Conservation (phyloP, 768 basidiomycete genomes). For the Artomyces pyxidatus region DNA sequence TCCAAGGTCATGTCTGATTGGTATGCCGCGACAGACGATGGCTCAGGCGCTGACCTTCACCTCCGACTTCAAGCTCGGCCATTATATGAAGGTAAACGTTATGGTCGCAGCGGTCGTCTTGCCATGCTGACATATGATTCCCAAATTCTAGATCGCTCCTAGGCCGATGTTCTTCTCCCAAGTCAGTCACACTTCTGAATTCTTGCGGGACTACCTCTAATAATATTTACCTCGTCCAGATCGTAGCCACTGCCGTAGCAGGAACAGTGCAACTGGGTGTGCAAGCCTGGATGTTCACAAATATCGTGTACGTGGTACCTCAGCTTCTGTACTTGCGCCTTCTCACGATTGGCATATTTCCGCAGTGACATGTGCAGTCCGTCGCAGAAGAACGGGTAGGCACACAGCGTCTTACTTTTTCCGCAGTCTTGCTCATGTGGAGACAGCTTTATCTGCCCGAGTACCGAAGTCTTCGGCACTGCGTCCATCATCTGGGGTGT, state of each 20-base stretch:
- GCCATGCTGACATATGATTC: background rate
- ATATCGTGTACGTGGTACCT: background rate
- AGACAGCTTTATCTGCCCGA: constrained; percentile 5
- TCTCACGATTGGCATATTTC: constrained; percentile 33
- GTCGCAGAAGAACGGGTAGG: constrained; percentile 39
- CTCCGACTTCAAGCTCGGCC: constrained; percentile 72
- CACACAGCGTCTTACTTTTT: no score
- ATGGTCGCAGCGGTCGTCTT: background rate
- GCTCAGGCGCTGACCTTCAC: constrained; percentile 61
- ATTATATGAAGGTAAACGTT: constrained; percentile 64
- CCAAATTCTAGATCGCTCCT: constrained; percentile 40
- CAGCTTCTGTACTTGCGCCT: constrained; percentile 37
- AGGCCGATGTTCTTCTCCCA: constrained; percentile 71
- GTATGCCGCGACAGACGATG: constrained; percentile 50
- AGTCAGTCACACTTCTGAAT: no score
- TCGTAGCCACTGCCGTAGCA: constrained; percentile 36
- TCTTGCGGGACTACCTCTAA: no score
- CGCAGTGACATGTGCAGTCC: constrained; percentile 43
- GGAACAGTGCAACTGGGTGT: constrained; percentile 62
- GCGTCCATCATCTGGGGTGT: constrained; percentile 42
- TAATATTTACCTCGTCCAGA: no score
- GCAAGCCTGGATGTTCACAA: constrained; percentile 37
- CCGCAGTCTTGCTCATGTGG: background rate
- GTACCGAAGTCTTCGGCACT: constrained; percentile 42
- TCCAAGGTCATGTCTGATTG: constrained; percentile 39